Evolutionary conservation across 2,329 filamentous ascomycete species (phyloP).

Genomic region (Penicillium hesseltinei): DNA sequence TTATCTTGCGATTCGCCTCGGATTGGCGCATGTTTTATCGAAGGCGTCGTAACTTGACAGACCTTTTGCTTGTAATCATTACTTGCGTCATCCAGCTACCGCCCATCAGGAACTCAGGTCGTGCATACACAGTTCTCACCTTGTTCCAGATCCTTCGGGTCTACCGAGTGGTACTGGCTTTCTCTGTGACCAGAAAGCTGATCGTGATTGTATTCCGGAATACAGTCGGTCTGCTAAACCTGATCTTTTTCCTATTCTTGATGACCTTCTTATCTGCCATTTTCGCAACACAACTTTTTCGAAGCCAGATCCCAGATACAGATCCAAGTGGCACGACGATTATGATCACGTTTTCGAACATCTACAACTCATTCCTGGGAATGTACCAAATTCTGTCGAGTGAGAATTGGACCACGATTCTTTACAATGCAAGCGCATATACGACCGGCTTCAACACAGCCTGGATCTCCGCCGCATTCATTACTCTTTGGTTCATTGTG

Average conservation of each 20-base stretch:
- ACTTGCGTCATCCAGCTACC: slow-evolving; percentile 86
- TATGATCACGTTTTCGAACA: slow-evolving; percentile 76
- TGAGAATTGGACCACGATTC: slow-evolving; percentile 87
- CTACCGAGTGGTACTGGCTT: slow-evolving; percentile 86
- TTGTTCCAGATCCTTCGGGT: slow-evolving; percentile 90
- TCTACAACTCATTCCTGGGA: slow-evolving; percentile 93
- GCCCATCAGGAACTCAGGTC: slow-evolving; percentile 67
- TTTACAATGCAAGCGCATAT: slow-evolving; percentile 77
- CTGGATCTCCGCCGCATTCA: slow-evolving; percentile 88
- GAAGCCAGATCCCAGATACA: slow-evolving; percentile 72
- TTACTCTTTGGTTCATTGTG: slow-evolving; percentile 94
- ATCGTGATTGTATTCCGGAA: slow-evolving; percentile 88
- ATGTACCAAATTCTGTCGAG: slow-evolving; percentile 98
- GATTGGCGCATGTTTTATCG: slow-evolving; percentile 80
- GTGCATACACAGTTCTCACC: slow-evolving; percentile 80
- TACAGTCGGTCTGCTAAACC: slow-evolving; percentile 83
- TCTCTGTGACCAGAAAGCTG: slow-evolving; percentile 81
- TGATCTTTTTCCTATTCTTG: slow-evolving; percentile 94
- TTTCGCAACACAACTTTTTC: slow-evolving; percentile 88
- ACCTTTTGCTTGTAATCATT: slow-evolving; percentile 74
- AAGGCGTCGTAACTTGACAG: slow-evolving; percentile 72
- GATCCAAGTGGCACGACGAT: slow-evolving; percentile 63
- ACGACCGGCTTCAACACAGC: slow-evolving; percentile 67
- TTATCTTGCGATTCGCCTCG: slow-evolving; percentile 70
- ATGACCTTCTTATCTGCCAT: slow-evolving; percentile 93